These are phyloP conservation scores for Chaetomium olivaceum DNA, from an alignment of 2,329 filamentous ascomycete species.

Conservation along the genomic window DNA sequence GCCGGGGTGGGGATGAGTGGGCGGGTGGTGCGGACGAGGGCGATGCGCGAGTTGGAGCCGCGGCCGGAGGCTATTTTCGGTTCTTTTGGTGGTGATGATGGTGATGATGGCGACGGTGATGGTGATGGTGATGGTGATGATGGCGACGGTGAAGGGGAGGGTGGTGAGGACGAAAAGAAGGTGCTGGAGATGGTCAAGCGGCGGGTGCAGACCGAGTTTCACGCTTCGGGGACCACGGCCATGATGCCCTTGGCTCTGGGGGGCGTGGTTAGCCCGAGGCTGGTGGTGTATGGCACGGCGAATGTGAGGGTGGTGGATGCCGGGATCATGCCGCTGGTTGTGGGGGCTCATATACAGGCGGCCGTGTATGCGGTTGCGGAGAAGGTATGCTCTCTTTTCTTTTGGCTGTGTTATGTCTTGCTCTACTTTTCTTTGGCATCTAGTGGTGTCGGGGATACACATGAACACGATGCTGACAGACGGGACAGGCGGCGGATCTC, in stretches of 20 bases:
- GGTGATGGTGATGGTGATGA: conserved; percentile 27
- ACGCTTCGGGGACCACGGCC: conserved; percentile 30
- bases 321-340: conserved; percentile 26
- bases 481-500: conserved; percentile 26
- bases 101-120: conserved; percentile 25
- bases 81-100: not conserved
- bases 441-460: not conserved
- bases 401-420: not conserved
- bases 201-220: conserved; percentile 31
- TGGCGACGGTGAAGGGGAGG: too few relatives aligned
- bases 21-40: conserved; percentile 33
- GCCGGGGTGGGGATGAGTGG: conserved; percentile 49
- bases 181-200: conserved; percentile 37
- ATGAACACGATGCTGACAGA: not conserved
- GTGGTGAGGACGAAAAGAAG: too few relatives aligned
- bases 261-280: conserved; percentile 22
- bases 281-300: conserved; percentile 26
- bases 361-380: conserved; percentile 28
- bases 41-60: conserved; percentile 22
- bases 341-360: conserved; percentile 25
- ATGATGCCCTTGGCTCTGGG: conserved; percentile 28
- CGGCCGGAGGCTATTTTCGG: not conserved
- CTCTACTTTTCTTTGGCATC: not conserved
- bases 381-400: conserved; percentile 12
- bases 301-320: conserved; percentile 27